A percentile compares a stretch with the other conserved stretches of the same genome.
These are phyloP conservation scores for Erigeron philadelphicus DNA, from an alignment of 140 eudicot genomes.

Conservation along the genomic window DNA sequence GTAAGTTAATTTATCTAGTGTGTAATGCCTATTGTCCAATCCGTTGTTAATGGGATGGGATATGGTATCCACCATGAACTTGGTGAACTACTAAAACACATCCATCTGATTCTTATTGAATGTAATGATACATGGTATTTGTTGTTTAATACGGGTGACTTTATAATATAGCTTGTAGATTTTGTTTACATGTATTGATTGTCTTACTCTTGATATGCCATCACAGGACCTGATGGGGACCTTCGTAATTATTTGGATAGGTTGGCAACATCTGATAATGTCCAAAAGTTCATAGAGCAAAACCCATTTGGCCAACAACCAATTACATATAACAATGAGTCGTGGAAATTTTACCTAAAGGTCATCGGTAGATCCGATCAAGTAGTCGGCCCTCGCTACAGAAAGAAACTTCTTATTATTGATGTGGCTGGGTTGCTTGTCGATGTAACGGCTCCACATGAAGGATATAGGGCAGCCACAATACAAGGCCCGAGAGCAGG, in stretches of 20 bases:
- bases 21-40: background rate
- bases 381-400: constrained; percentile 20
- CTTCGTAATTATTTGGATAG: constrained; percentile 39
- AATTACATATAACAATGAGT: constrained; percentile 33
- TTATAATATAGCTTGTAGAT: background rate
- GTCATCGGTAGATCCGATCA: constrained; percentile 31
- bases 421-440: constrained; percentile 65
- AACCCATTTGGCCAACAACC: constrained; percentile 47
- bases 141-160: background rate
- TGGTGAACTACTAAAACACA: background rate
- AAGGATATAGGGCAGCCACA: constrained; percentile 35
- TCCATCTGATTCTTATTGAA: background rate
- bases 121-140: background rate
- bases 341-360: constrained; percentile 62
- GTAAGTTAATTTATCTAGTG: background rate
- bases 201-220: constrained; percentile 9
- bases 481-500: constrained; percentile 51
- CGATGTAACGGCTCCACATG: constrained; percentile 39
- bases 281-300: constrained; percentile 39
- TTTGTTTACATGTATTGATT: background rate
- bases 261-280: constrained; percentile 37
- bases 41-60: background rate
- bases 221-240: constrained; percentile 46
- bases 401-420: constrained; percentile 67
- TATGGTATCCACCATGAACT: background rate